Conservation (phyloP, 2,329 filamentous ascomycete genomes). For the Dactylellina parvicollis region DNA sequence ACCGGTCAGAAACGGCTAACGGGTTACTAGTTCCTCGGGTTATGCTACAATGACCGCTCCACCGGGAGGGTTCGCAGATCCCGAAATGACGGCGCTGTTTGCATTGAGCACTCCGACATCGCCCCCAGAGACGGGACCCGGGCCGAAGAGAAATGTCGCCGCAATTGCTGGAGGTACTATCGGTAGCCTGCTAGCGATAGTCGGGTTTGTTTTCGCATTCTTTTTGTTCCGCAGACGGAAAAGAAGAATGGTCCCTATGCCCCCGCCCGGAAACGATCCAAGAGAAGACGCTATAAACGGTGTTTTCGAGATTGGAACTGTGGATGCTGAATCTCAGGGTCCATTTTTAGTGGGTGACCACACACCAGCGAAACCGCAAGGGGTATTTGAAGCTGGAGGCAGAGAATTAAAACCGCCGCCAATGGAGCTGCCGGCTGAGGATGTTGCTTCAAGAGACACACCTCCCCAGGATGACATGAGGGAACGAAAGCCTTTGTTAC, state of each 20-base stretch:
- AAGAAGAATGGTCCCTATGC: slow-evolving; percentile 2
- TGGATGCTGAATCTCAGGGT: neutral
- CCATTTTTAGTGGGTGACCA: neutral
- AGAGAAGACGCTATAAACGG: slow-evolving; percentile 21
- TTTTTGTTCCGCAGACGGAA: slow-evolving; percentile 13
- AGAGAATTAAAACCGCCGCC: slow-evolving; percentile 21
- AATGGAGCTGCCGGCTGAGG: slow-evolving; percentile 24
- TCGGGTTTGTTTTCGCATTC: slow-evolving; percentile 6
- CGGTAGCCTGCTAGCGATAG: slow-evolving; percentile 7
- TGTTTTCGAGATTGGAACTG: slow-evolving; percentile 22
- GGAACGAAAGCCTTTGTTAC: slow-evolving; percentile 9
- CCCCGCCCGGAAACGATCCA: slow-evolving; percentile 15
- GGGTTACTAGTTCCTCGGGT: slow-evolving; percentile 20
- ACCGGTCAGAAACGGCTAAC: neutral
- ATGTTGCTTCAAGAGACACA: neutral
- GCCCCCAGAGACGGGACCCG: neutral
- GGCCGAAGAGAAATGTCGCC: neutral
- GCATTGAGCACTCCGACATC: slow-evolving; percentile 9
- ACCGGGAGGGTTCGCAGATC: slow-evolving; percentile 25
- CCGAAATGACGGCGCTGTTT: slow-evolving; percentile 16
- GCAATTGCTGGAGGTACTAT: slow-evolving; percentile 34
- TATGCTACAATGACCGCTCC: slow-evolving; percentile 31
- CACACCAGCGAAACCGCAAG: neutral
- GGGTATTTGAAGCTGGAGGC: neutral
- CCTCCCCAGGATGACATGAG: slow-evolving; percentile 1